Conservation (phyloP, 2,329 filamentous ascomycete genomes). For the Aspergillus tubingensis region DNA sequence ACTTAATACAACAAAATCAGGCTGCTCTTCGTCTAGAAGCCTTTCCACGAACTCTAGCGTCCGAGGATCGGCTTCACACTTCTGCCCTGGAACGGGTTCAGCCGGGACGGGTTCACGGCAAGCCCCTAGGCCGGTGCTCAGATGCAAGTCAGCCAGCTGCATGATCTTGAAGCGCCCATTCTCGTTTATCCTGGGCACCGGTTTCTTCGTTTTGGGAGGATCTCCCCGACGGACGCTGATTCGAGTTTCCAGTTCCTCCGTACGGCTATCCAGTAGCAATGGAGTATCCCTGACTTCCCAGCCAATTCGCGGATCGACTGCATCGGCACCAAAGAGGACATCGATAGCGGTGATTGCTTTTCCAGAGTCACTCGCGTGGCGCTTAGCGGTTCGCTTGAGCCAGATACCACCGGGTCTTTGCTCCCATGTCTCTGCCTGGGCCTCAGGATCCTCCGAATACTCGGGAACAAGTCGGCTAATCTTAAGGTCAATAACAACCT, state of each 20-base stretch:
- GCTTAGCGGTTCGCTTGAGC: slow-evolving; percentile 73
- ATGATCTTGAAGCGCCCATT: slow-evolving; percentile 97
- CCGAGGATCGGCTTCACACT: slow-evolving; percentile 87
- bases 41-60: slow-evolving; percentile 85
- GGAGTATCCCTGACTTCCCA: slow-evolving; percentile 79
- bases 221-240: slow-evolving; percentile 76
- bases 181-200: slow-evolving; percentile 74
- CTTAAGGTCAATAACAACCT: slow-evolving; percentile 75
- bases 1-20: slow-evolving; percentile 85
- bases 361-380: slow-evolving; percentile 72
- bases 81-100: slow-evolving; percentile 65
- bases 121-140: slow-evolving; percentile 82
- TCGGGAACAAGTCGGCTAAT: slow-evolving; percentile 73
- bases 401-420: slow-evolving; percentile 74
- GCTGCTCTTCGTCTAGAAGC: slow-evolving; percentile 88
- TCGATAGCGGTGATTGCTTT: slow-evolving; percentile 78
- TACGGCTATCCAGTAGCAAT: slow-evolving; percentile 66
- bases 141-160: slow-evolving; percentile 90
- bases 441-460: slow-evolving; percentile 54
- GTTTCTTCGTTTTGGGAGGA: slow-evolving; percentile 65
- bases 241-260: slow-evolving; percentile 67
- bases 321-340: slow-evolving; percentile 85
- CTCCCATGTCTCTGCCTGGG: slow-evolving; percentile 72
- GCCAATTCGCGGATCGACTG: slow-evolving; percentile 81
- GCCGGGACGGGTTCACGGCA: slow-evolving; percentile 86